Conservation (phyloP, 495 filamentous ascomycete species). For the Amniculicola lignicola region DNA sequence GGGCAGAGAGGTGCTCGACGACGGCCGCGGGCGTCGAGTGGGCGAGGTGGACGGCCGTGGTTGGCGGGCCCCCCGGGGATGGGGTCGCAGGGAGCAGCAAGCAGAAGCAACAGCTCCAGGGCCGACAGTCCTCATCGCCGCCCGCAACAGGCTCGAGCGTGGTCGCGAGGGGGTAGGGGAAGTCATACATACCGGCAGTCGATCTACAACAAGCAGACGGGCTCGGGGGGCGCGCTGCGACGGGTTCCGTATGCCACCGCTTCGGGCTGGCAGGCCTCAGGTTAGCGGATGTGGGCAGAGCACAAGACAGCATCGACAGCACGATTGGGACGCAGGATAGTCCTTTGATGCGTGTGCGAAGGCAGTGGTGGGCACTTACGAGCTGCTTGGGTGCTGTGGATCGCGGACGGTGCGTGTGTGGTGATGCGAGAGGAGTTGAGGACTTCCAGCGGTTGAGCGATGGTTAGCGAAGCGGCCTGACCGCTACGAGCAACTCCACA, state of each 20-base stretch:
- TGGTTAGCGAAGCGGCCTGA: too few relatives aligned
- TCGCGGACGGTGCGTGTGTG: too few relatives aligned
- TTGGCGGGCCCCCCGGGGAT: slow-evolving; percentile 24
- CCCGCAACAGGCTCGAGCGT: neutral
- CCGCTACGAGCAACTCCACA: too few relatives aligned
- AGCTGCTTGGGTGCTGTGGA: neutral
- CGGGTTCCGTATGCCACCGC: slow-evolving; percentile 31
- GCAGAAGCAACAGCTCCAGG: slow-evolving; percentile 1
- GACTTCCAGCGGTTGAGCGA: too few relatives aligned
- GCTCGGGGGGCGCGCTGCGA: slow-evolving; percentile 17
- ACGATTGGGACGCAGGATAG: neutral
- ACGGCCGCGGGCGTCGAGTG: slow-evolving; percentile 8
- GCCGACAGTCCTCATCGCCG: neutral
- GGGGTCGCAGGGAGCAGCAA: slow-evolving; percentile 21
- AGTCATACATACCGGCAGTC: slow-evolving; percentile 27
- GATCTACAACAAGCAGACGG: slow-evolving; percentile 12
- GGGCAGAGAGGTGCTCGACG: slow-evolving; percentile 8
- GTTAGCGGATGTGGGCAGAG: slow-evolving; percentile 20
- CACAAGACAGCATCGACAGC: neutral
- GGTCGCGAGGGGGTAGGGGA: slow-evolving; percentile 27
- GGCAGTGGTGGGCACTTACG: neutral
- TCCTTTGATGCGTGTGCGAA: too few relatives aligned
- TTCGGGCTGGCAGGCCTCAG: slow-evolving; percentile 6
- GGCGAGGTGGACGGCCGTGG: neutral
- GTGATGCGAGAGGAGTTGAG: neutral